phyloP scores from a whole-genome alignment of 495 filamentous ascomycete genomes.

The Parathielavia appendiculata region DNA sequence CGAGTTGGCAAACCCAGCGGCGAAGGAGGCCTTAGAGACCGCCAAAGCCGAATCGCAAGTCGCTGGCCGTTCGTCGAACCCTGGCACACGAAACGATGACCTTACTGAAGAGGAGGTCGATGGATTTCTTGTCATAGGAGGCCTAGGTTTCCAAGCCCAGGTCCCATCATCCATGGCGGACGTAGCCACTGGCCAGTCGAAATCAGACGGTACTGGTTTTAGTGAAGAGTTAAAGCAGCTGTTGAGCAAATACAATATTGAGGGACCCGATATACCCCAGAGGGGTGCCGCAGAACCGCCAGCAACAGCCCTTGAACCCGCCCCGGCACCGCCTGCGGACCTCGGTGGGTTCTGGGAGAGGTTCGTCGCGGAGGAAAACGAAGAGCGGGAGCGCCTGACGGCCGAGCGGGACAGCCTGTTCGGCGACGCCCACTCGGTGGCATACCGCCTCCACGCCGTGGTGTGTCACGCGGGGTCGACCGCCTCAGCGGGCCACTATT shows the following conservation, averaged over 20 bases:
- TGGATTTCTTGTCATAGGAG: constrained; percentile 15
- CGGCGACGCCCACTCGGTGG: constrained; percentile 49
- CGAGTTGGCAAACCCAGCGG: constrained; percentile 32
- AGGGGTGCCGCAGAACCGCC: neutral
- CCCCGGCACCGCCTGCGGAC: neutral
- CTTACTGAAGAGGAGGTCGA: constrained; percentile 18
- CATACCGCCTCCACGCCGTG: constrained; percentile 84
- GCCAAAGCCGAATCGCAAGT: constrained; percentile 5
- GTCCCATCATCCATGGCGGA: neutral
- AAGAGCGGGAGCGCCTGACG: constrained; percentile 10
- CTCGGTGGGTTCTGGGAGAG: constrained; percentile 6
- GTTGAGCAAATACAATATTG: constrained; percentile 1
- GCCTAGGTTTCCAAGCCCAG: neutral
- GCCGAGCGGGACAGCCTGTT: constrained; percentile 59
- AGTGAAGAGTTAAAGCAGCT: constrained; percentile 1
- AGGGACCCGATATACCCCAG: neutral
- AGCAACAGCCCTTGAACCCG: neutral
- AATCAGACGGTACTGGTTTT: neutral
- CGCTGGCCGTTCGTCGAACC: neutral
- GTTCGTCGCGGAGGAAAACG: constrained; percentile 13
- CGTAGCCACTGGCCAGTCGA: no score
- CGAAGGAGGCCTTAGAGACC: constrained; percentile 20
- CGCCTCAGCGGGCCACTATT: constrained; percentile 77
- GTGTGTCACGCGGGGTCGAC: constrained; percentile 76
- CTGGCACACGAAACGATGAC: neutral